Evolutionary conservation across 2,329 filamentous ascomycete genomes (phyloP).

Genomic region (Macrophomina tecta): DNA sequence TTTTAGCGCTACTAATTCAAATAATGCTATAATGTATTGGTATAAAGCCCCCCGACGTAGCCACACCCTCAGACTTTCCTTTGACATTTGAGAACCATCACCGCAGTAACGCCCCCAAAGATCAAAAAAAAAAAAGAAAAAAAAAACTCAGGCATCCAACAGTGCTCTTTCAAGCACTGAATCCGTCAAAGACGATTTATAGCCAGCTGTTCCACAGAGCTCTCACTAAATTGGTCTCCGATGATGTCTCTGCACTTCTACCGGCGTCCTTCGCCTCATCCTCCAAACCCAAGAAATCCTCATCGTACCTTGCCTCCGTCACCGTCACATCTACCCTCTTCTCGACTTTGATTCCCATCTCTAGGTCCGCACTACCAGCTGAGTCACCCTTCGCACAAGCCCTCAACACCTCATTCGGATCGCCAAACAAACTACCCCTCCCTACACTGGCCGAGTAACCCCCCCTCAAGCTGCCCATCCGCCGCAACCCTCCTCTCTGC

Average conservation of each 20-base stretch:
- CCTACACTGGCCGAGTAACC: neutral
- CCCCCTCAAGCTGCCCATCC: slow-evolving; percentile 7
- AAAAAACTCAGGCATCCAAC: too few relatives aligned
- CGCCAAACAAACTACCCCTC: neutral
- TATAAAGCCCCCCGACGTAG: too few relatives aligned
- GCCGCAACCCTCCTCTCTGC: neutral
- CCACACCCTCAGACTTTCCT: too few relatives aligned
- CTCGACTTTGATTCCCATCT: slow-evolving; percentile 18
- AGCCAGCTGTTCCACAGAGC: neutral
- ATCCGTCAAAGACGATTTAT: neutral
- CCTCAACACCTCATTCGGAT: neutral
- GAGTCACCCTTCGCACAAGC: neutral
- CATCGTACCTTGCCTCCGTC: slow-evolving; percentile 1
- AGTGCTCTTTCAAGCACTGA: too few relatives aligned
- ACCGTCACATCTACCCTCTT: slow-evolving; percentile 15
- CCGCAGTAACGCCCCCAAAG: too few relatives aligned
- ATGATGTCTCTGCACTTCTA: neutral
- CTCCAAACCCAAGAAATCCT: neutral
- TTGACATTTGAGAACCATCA: too few relatives aligned
- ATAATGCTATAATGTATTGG: too few relatives aligned
- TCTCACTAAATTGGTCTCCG: too few relatives aligned
- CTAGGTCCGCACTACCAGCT: neutral
- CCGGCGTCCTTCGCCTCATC: neutral
- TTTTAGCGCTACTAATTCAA: too few relatives aligned
- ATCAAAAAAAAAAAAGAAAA: too few relatives aligned